phyloP scores from a whole-genome alignment of 106 monocot genomes.

The Iris macrosiphon region DNA sequence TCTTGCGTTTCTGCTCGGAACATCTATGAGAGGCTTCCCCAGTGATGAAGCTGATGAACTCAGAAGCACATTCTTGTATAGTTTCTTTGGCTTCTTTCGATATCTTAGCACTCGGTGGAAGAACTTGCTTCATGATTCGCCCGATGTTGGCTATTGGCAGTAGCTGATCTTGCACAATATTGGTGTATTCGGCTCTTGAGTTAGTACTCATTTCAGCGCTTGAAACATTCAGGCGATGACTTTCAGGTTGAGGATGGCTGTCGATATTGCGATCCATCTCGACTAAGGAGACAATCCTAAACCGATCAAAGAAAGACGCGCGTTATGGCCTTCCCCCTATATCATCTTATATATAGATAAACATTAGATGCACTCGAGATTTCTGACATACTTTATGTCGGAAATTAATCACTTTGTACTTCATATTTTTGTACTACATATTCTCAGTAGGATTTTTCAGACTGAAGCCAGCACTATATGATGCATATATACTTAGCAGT shows the following conservation, averaged over 20 bases:
- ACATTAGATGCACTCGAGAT: background rate
- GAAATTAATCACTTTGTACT: background rate
- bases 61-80: constrained; percentile 35
- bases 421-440: too few species aligned
- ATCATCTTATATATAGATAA: background rate
- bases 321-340: background rate
- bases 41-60: constrained; percentile 37
- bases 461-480: too few species aligned
- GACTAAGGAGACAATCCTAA: constrained; percentile 4
- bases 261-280: background rate
- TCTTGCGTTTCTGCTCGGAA: constrained; percentile 29
- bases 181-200: background rate
- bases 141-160: constrained; percentile 37
- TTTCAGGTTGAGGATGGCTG: background rate
- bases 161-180: constrained; percentile 8
- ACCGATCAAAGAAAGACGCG: background rate
- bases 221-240: background rate
- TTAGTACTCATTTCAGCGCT: background rate
- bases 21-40: constrained; percentile 35
- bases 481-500: too few species aligned
- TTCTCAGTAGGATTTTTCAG: too few species aligned
- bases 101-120: constrained; percentile 33
- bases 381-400: background rate
- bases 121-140: constrained; percentile 33
- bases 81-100: constrained; percentile 36